Base-by-base conservation (phyloP, 2,329 filamentous ascomycete species). In the Gaeumannomyces sp. region DNA sequence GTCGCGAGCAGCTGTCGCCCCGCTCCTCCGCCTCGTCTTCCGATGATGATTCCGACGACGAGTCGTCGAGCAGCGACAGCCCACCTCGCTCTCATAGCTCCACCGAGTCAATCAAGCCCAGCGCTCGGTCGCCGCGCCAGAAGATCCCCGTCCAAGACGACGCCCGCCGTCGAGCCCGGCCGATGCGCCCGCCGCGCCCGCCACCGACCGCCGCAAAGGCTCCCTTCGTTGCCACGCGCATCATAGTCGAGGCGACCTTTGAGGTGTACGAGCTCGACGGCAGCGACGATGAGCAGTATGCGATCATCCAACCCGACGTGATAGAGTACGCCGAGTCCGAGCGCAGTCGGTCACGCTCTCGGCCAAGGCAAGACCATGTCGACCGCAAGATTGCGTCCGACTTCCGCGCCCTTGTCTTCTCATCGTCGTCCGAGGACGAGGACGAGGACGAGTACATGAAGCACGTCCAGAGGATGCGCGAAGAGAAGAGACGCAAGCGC, bases 391-490 rank as follows among this genome's bases (percentile, higher is more conserved):
- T 83, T 70, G 76, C 82, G 71, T 75, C 74, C 35, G 76, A 79
- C 50, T 74, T 84, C 60, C 72, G 72, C 45, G 79, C 81, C 50
- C 79, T 84, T 64, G 81, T 80, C 72, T 76, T 75, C 64, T 33
- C 35, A n/a, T 78, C 79, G 27, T 72, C 72, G 27, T 72, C 73
- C n/a, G 72, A 73, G 7, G 78, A 80, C 62, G 65, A 73, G 6
- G 77, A 78, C 56, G 77, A 80, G 61, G 72, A 74, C 13, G 74
- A 73, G 10, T 69, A 73, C 63, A 74, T 72, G 67, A 74, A 73
- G 65, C 31, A 50, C 5, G 61, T 56, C 14, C 50, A 53, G 45
- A 62, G 53, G 13, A 59, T 64, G 62, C 77, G 79, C 50, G 78
- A 79, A 62, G 74, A 80, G 50, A 77, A 74, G 64, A 77, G 81